phyloP scores from a whole-genome alignment of 257 asterid species.

The Verbascum thapsus region DNA sequence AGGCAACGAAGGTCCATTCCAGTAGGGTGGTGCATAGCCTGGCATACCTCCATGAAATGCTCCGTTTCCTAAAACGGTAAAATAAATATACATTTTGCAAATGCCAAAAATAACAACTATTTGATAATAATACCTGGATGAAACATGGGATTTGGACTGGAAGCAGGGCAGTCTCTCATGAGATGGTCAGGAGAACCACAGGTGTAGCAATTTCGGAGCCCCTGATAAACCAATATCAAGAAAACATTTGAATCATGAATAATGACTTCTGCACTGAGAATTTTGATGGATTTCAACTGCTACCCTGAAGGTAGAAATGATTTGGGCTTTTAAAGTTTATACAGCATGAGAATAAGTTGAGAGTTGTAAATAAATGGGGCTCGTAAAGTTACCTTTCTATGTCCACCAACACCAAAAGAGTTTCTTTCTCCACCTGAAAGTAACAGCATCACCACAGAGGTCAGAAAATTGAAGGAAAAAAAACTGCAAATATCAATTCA shows the following conservation, averaged over 20 bases:
- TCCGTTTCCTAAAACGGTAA: slow-evolving; percentile 46
- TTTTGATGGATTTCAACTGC: slow-evolving; percentile 4
- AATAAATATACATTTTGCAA: slow-evolving; percentile 19
- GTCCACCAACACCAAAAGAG: slow-evolving; percentile 49
- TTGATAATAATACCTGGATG: slow-evolving; percentile 52
- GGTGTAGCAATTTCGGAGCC: slow-evolving; percentile 59
- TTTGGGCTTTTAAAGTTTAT: not conserved
- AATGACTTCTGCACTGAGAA: not conserved
- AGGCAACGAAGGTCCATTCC: slow-evolving; percentile 57
- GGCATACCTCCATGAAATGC: slow-evolving; percentile 62
- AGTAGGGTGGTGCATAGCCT: slow-evolving; percentile 63
- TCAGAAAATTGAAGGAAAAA: not conserved
- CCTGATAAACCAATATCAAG: slow-evolving; percentile 41
- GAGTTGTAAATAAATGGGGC: slow-evolving; percentile 14
- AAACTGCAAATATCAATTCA: slow-evolving; percentile 9
- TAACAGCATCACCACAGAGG: slow-evolving; percentile 26
- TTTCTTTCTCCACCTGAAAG: slow-evolving; percentile 62
- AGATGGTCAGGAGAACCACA: slow-evolving; percentile 93
- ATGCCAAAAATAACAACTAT: not conserved
- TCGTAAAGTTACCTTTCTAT: slow-evolving; percentile 52
- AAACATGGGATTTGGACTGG: slow-evolving; percentile 57
- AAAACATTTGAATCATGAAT: slow-evolving; percentile 18
- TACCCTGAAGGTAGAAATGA: not conserved
- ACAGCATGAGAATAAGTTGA: not conserved
- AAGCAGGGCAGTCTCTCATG: slow-evolving; percentile 73